Conservation (phyloP, 768 basidiomycete genomes). For the Termitomyces sp. region DNA sequence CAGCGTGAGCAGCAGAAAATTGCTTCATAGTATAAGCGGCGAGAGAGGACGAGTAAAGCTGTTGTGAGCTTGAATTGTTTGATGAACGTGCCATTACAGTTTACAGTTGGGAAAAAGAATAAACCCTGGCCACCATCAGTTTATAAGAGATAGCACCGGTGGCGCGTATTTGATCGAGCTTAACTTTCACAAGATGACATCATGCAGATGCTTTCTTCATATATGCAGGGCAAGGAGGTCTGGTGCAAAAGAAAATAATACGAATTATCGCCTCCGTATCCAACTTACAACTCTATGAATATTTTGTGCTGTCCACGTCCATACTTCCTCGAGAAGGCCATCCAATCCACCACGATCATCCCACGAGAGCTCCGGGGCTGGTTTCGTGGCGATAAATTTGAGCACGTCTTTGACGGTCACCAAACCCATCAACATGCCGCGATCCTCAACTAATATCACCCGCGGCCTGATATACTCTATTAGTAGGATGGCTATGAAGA, state of each 20-base stretch:
- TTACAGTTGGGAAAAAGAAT: not conserved
- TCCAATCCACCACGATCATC: constrained; percentile 62
- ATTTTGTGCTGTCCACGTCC: constrained; percentile 44
- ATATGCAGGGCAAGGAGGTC: not conserved
- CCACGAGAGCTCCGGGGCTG: constrained; percentile 48
- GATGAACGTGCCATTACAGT: constrained; percentile 11
- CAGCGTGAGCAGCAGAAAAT: constrained; percentile 31
- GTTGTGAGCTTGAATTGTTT: constrained; percentile 19
- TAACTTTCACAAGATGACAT: constrained; percentile 1
- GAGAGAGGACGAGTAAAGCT: constrained; percentile 40
- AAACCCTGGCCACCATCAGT: not conserved
- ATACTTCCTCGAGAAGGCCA: constrained; percentile 54
- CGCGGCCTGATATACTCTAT: constrained; percentile 58
- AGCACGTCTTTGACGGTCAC: constrained; percentile 96
- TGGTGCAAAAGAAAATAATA: not conserved
- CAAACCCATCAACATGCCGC: constrained; percentile 76
- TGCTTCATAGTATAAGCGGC: constrained; percentile 44
- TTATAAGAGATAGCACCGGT: constrained; percentile 9
- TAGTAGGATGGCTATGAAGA: not conserved
- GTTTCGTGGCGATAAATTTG: constrained; percentile 67
- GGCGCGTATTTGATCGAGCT: constrained; percentile 1
- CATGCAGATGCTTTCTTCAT: constrained; percentile 2
- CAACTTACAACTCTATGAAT: constrained; percentile 29
- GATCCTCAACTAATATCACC: constrained; percentile 90
- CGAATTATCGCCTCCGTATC: constrained; percentile 29